These are phyloP conservation scores for Rhizopus sp. DNA, from an alignment of 371 early-diverging fungal genomes.

Conservation along the genomic window DNA sequence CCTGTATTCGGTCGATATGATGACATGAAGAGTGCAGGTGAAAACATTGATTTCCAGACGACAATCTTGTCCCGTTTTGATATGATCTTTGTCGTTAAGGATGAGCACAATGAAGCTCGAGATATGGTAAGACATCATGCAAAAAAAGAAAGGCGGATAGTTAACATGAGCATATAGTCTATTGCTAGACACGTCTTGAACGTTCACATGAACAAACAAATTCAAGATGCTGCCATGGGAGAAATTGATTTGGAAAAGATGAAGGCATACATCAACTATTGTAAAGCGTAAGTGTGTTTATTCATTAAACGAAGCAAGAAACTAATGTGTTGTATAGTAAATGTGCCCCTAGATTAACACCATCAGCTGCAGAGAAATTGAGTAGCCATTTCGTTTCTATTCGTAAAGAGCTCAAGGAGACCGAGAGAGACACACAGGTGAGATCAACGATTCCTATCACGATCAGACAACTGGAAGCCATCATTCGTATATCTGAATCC, in stretches of 20 bases:
- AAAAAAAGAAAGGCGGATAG: neutral
- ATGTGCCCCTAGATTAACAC: constrained; percentile 92
- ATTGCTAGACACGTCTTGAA: constrained; percentile 93
- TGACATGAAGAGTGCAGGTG: constrained; percentile 96
- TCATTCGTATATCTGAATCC: constrained; percentile 98
- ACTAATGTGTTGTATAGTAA: constrained; percentile 45
- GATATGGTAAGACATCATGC: constrained; percentile 61
- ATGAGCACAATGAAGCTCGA: constrained; percentile 83
- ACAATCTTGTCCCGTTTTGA: constrained; percentile 98
- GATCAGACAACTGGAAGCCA: constrained; percentile 98
- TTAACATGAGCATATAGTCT: constrained; percentile 44
- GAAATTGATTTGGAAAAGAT: constrained; percentile 92
- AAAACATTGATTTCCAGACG: constrained; percentile 99
- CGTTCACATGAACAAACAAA: constrained; percentile 83
- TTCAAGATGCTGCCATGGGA: constrained; percentile 62
- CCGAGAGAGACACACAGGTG: constrained; percentile 74
- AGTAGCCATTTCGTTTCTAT: constrained; percentile 95
- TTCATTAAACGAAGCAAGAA: neutral
- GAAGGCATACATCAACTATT: constrained; percentile 93
- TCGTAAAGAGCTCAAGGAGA: constrained; percentile 82
- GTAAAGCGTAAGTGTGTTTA: constrained; percentile 73
- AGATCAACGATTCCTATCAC: constrained; percentile 98
- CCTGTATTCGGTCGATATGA: constrained; percentile 99
- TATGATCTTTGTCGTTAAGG: constrained; percentile 96
- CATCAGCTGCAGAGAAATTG: constrained; percentile 89